Base-by-base conservation (phyloP, 805 yeast genomes). In the Torulaspora maleeae region DNA sequence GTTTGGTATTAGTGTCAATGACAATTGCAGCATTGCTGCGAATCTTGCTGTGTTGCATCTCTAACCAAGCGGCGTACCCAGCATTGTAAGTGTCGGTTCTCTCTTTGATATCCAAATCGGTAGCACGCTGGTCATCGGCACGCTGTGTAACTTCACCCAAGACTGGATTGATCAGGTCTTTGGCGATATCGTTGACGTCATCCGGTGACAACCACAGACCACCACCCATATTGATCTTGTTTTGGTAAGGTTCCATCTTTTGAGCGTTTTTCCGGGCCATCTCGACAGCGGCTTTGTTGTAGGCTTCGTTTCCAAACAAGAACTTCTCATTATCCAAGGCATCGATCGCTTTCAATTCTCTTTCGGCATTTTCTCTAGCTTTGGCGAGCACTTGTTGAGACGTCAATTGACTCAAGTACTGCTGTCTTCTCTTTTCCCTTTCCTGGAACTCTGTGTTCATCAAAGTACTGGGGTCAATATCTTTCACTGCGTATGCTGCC, bases 131-230 rank as follows among this genome's bases (percentile, higher is more conserved):
- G 38, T 77, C 75, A 17, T 67, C 72, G 16, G 95, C 95, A 59
- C 85, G 82, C 37, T 72, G 67, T 55, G 77, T 73, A 58, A 91
- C 79, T 64, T 87, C 90, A 32, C 72, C 74, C 58, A 91, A 71
- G 4, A 91, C 89, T 7, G 99, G 99, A 53, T 77, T 74, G 47
- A 93, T 95, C 59, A 86, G 73, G 38, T 80, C 75, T 49, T 79
- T 70, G 16, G 99, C 98, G 70, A 91, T 77, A 41, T 75, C 75
- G 52, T 86, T 83, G 50, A 93, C 78, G 58, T 90, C 96, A 16
- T 72, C 76, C 48, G 76, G 83, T 32, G 85, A 73, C 76, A 91
- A 79, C 58, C 75, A 78, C 47, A 86, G 73, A 2, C 97, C 98
- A 51, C 95, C 96, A 49, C 99, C 99, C 51, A 91, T 68, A 59